These are phyloP conservation scores for Pouteria campechiana DNA, from an alignment of 179 eudicot genomes.

Conservation along the genomic window DNA sequence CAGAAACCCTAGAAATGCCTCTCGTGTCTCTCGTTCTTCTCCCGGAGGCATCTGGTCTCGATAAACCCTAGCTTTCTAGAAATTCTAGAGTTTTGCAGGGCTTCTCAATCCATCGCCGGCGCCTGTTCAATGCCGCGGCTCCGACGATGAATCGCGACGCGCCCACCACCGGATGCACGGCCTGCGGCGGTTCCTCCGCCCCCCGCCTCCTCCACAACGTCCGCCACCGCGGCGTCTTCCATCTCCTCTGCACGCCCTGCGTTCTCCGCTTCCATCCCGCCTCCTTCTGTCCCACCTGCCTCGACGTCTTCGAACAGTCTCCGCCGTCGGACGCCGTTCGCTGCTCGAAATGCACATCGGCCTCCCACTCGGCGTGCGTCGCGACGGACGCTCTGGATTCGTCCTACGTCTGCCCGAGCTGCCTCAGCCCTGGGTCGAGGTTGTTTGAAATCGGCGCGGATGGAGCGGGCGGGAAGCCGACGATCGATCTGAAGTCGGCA, in stretches of 20 bases:
- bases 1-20: no score
- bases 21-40: no score
- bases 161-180: neutral
- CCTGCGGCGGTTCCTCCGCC: neutral
- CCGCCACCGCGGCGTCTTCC: conserved; percentile 1
- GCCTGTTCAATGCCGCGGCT: no score
- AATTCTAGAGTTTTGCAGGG: no score
- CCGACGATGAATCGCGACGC: neutral
- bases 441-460: no score
- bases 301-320: conserved; percentile 3
- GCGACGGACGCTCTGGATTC: no score
- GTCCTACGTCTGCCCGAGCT: conserved; percentile 7
- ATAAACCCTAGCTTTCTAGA: no score
- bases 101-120: no score
- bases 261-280: conserved; percentile 1
- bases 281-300: conserved; percentile 9
- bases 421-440: conserved; percentile 2
- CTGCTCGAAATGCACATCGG: conserved; percentile 10
- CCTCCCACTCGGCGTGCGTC: conserved; percentile 5
- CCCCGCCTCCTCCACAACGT: conserved; percentile 1
- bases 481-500: conserved; percentile 1
- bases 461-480: no score
- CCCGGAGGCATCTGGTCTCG: no score
- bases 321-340: neutral
- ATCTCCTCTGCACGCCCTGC: conserved; percentile 8